Evolutionary conservation across 2,329 filamentous ascomycete genomes (phyloP), one percentile per base, ranked within the genome.

Genomic region (Fusarium beomiforme): DNA sequence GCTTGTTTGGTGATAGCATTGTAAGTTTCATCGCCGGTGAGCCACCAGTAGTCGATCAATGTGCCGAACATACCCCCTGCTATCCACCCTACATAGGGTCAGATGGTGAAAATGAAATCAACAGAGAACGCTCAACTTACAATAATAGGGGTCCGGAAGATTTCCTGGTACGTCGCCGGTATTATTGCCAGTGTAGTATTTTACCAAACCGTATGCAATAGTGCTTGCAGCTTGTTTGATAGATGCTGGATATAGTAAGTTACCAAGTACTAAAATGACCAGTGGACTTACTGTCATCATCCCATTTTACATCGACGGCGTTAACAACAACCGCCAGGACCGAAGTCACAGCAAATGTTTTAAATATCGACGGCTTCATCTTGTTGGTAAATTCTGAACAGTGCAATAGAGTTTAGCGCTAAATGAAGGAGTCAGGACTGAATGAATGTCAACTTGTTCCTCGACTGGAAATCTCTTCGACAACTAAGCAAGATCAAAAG

Each of bases 31-130:
- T 93, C 91, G 19, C 89, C 90, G 0, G 91, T 93, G 59, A 90
- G 85, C 70, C 87, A 87, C 89, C 90, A 93, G 80, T 94, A 94
- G 78, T 93, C 90, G 58, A 94, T 81, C 70, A 93, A 78, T 3
- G 89, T 88, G 55, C 91, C 89, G 75, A 93, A 92, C 85, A 94
- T 87, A 55, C 90, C 89, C n/a, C 90, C 89, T 1, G 90, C 89
- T 79, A 93, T 91, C 92, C 92, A 94, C 91, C 85, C 81, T 82
- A 51, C 26, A 16, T 55, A 4, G 51, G 8, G 19, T 55, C 26
- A 55, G 51, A n/a, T 24, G 8, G n/a, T n/a, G 36, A 31, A 43
- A 4, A 14, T n/a, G 36, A 31, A 43, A 4, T 44, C 6, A 33
- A 9, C 9, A 2, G 4, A 13, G 4, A 33, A 16, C 6, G 19